Conservation (phyloP, 192 early-diverging fungal species). For the Dissophora globulifera region DNA sequence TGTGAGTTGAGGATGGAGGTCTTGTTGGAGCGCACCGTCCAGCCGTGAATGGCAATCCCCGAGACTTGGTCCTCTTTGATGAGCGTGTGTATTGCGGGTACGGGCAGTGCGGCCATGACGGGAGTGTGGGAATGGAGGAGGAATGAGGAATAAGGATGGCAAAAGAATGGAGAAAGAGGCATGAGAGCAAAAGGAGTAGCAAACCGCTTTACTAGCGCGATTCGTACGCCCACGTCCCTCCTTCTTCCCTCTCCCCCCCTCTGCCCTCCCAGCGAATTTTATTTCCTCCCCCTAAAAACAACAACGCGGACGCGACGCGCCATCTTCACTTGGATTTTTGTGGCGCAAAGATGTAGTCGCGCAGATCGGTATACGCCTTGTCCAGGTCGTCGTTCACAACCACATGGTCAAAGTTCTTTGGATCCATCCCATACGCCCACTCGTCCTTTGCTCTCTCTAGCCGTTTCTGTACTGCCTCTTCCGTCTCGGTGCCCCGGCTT, state of each 20-base stretch:
- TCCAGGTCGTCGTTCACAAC: conserved; percentile 84
- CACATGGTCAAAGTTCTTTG: conserved; percentile 72
- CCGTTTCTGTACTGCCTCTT: conserved; percentile 77
- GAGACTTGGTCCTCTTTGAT: conserved; percentile 55
- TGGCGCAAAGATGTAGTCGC: conserved; percentile 66
- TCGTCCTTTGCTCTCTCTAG: conserved; percentile 79
- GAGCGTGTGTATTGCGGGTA: conserved; percentile 18
- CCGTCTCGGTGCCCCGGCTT: conserved; percentile 86
- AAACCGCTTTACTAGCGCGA: too few relatives aligned
- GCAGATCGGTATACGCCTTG: conserved; percentile 72
- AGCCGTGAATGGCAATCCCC: conserved; percentile 60
- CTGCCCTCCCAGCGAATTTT: too few relatives aligned
- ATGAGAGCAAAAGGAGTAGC: too few relatives aligned
- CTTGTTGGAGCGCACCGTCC: conserved; percentile 63
- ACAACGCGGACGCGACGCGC: too few relatives aligned
- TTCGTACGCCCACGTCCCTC: too few relatives aligned
- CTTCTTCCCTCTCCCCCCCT: too few relatives aligned
- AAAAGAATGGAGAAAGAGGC: too few relatives aligned
- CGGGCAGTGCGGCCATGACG: not conserved
- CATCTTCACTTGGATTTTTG: too few relatives aligned
- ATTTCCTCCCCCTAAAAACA: too few relatives aligned
- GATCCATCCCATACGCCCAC: conserved; percentile 70
- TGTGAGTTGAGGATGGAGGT: conserved; percentile 63
- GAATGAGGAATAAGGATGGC: not conserved
- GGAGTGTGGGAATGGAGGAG: not conserved